A percentile compares a stretch with the other conserved stretches of the same genome.
phyloP scores from a whole-genome alignment of 2,329 filamentous ascomycete species.

The Aspergillus japonicus region DNA sequence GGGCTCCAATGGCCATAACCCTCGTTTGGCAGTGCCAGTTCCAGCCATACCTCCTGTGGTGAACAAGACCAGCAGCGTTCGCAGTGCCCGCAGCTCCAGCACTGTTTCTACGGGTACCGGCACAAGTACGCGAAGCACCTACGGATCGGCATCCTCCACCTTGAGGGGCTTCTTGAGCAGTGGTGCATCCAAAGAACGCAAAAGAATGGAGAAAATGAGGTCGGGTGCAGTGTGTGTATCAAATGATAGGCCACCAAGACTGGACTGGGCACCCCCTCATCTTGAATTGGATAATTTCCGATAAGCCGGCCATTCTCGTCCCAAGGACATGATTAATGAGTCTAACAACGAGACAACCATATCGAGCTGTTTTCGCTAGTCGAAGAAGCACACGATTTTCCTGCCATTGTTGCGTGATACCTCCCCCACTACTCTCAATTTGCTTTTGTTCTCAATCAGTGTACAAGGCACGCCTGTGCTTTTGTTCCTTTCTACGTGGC shows the following conservation, averaged over 20 bases:
- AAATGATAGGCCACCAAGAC: slow-evolving; percentile 32
- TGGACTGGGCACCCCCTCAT: slow-evolving; percentile 40
- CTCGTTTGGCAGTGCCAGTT: slow-evolving; percentile 33
- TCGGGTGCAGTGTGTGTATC: slow-evolving; percentile 30
- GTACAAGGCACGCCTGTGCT: not conserved
- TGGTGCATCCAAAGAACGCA: slow-evolving; percentile 30
- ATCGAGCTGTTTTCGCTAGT: slow-evolving; percentile 15
- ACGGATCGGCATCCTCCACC: slow-evolving; percentile 37
- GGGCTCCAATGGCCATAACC: slow-evolving; percentile 11
- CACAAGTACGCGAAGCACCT: slow-evolving; percentile 36
- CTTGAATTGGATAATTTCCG: slow-evolving; percentile 33
- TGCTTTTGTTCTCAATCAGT: not conserved
- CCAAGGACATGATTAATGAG: slow-evolving; percentile 10
- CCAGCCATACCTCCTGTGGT: slow-evolving; percentile 29
- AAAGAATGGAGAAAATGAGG: slow-evolving; percentile 28
- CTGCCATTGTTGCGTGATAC: not conserved
- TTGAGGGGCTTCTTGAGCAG: slow-evolving; percentile 36
- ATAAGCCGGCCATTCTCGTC: slow-evolving; percentile 16
- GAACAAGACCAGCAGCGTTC: slow-evolving; percentile 34
- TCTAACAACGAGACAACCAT: slow-evolving; percentile 8
- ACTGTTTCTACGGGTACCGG: slow-evolving; percentile 36
- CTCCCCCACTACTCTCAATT: not conserved
- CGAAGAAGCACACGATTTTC: slow-evolving; percentile 4
- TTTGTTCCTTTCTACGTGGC: not conserved
- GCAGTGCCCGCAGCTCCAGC: slow-evolving; percentile 39